Evolutionary conservation across 208 protist species (phyloP).

Genomic region (Trypanosoma boissoni): DNA sequence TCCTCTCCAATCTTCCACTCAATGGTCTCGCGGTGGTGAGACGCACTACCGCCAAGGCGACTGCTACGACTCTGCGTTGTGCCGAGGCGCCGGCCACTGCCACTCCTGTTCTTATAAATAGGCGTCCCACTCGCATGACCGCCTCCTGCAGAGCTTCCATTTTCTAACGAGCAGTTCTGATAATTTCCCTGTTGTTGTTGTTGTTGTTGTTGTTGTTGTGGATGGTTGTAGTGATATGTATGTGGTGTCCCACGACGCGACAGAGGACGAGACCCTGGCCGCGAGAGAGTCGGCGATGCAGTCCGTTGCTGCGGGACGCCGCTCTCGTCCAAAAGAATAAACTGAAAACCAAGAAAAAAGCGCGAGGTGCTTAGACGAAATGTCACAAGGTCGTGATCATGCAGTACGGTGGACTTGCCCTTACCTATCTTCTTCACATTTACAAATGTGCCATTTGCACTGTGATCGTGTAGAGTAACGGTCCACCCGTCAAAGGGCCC

Average conservation of each 20-base stretch:
- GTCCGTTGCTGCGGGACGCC: conserved; percentile 48
- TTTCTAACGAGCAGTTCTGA: conserved; percentile 9
- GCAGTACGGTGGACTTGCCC: conserved; percentile 62
- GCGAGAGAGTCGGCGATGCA: background rate
- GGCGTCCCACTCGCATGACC: conserved; percentile 15
- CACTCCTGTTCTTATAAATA: conserved; percentile 3
- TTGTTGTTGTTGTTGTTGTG: too few species aligned
- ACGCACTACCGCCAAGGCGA: conserved; percentile 3
- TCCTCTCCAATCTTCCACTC: conserved; percentile 91
- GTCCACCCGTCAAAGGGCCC: conserved; percentile 18
- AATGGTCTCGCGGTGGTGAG: conserved; percentile 61
- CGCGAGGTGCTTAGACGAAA: conserved; percentile 77
- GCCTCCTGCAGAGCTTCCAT: conserved; percentile 7
- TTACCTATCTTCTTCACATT: conserved; percentile 87
- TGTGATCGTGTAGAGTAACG: conserved; percentile 62
- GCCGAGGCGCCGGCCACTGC: conserved; percentile 17
- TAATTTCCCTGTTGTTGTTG: background rate
- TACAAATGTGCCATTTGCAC: conserved; percentile 87
- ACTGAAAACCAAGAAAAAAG: conserved; percentile 88
- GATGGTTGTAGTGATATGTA: conserved; percentile 3
- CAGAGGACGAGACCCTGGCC: conserved; percentile 2
- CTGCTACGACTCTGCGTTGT: conserved; percentile 24
- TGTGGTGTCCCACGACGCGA: conserved; percentile 14
- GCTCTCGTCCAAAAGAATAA: conserved; percentile 66
- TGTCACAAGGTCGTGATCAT: conserved; percentile 76